Evolutionary conservation across 331 rosid species (phyloP).

Genomic region (Malus hybrid): DNA sequence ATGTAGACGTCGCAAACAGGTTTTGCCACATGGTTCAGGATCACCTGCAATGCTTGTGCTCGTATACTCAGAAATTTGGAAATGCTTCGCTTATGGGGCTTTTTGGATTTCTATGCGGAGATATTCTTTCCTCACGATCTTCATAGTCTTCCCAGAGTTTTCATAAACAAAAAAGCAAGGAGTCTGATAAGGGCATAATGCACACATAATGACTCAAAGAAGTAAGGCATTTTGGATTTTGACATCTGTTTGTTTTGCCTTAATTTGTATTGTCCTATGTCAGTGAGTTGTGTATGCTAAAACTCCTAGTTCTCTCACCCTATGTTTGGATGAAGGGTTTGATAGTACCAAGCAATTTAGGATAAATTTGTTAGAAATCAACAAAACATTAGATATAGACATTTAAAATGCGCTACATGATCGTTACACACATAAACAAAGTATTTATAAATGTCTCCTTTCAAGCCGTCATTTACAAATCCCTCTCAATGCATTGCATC

Average conservation of each 20-base stretch:
- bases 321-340: too few species aligned
- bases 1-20: conserved; percentile 41
- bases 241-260: background rate
- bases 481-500: background rate
- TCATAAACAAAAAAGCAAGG: conserved; percentile 64
- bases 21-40: conserved; percentile 90
- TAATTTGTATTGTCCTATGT: too few species aligned
- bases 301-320: too few species aligned
- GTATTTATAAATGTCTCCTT: too few species aligned
- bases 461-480: background rate
- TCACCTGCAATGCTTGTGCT: conserved; percentile 69
- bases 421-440: too few species aligned
- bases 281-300: too few species aligned
- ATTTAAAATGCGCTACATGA: too few species aligned
- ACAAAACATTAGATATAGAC: too few species aligned
- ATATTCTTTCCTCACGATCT: conserved; percentile 71
- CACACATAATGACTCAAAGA: conserved; percentile 63
- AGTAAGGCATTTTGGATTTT: conserved; percentile 42
- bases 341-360: too few species aligned
- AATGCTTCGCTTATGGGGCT: conserved; percentile 93
- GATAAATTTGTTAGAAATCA: too few species aligned
- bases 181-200: conserved; percentile 22
- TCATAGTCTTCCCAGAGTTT: conserved; percentile 66
- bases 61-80: conserved; percentile 61
- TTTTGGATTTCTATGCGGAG: conserved; percentile 83